Evolutionary conservation across 108 stramenopile species (phyloP).

Genomic region (Nitzschia sp.): DNA sequence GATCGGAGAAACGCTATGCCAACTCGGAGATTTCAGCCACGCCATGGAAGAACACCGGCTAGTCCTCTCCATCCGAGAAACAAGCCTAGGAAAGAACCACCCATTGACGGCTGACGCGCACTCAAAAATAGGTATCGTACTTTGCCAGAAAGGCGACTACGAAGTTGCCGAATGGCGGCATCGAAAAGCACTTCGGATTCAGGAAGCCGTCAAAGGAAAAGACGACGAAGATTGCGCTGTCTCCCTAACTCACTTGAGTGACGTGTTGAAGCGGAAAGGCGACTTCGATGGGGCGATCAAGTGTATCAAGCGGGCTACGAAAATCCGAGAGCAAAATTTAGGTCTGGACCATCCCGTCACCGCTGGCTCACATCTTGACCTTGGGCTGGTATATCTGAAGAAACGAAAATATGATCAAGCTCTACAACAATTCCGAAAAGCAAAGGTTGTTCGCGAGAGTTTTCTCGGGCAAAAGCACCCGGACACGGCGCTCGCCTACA

Average conservation of each 20-base stretch:
- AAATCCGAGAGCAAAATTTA: conserved; percentile 33
- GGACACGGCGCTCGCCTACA: conserved; percentile 35
- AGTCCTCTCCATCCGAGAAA: conserved; percentile 40
- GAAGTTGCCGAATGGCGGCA: conserved; percentile 32
- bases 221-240: conserved; percentile 35
- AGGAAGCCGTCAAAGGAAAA: conserved; percentile 34
- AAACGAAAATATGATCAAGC: conserved; percentile 33
- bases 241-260: conserved; percentile 30
- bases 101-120: conserved; percentile 33
- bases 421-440: conserved; percentile 26
- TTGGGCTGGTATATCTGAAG: conserved; percentile 25
- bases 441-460: conserved; percentile 35
- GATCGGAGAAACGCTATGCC: conserved; percentile 32
- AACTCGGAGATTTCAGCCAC: conserved; percentile 26
- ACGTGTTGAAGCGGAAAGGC: conserved; percentile 26
- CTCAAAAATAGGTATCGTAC: conserved; percentile 34
- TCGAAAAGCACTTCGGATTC: conserved; percentile 34
- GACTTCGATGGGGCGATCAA: conserved; percentile 31
- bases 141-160: conserved; percentile 36
- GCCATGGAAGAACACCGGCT: conserved; percentile 41
- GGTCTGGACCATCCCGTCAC: conserved; percentile 30
- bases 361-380: conserved; percentile 33
- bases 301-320: conserved; percentile 24
- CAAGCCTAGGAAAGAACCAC: conserved; percentile 34
- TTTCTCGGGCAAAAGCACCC: conserved; percentile 32